Evolutionary conservation across 352 stramenopile species (phyloP), one percentile per base, ranked within the genome.

Genomic region (Phytophthora pluvialis): DNA sequence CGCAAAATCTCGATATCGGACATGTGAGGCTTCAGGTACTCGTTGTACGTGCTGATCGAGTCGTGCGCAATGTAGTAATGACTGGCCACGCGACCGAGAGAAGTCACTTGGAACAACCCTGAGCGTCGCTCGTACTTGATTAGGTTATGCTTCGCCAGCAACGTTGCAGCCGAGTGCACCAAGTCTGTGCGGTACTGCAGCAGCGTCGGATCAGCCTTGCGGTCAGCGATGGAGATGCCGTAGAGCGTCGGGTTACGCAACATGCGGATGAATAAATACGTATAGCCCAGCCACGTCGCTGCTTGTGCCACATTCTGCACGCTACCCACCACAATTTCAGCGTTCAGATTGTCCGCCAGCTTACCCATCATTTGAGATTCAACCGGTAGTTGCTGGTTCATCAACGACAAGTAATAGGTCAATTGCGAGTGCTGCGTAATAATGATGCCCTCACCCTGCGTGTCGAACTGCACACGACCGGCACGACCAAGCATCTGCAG

Each of bases 261-360:
- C 98, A 99, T 99, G 35, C 98, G 90, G 52, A 99, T 97, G 70
- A 99, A 99, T 42, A 99, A 80, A 76, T 99, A 99, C 33, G 98
- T 99, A 83, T 99, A 99, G 13, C 97, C 97, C 8, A 99, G 81
- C 98, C 98, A 99, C 38, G 97, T 97, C 3, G 97, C 97, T 43
- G 97, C 98, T 75, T 99, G 86, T 10, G 76, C 67, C n/a, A 96
- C 64, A 44, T 88, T 99, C 72, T 98, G 93, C 40, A 99, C 90
- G 18, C 92, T 98, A 4, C 98, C 98, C 10, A 99, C 81, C 6
- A 99, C 97, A 67, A 99, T 96, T 71, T 99, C 98, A 29, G 98
- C 98, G 75, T 99, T 99, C 21, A 99, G 67, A 63, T 99, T 98
- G 77, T 99, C 97, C 0, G 98, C 90, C 21, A 99, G 82, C 15